phyloP scores from a whole-genome alignment of 2,329 filamentous ascomycete species.

The Whalleya microplaca region DNA sequence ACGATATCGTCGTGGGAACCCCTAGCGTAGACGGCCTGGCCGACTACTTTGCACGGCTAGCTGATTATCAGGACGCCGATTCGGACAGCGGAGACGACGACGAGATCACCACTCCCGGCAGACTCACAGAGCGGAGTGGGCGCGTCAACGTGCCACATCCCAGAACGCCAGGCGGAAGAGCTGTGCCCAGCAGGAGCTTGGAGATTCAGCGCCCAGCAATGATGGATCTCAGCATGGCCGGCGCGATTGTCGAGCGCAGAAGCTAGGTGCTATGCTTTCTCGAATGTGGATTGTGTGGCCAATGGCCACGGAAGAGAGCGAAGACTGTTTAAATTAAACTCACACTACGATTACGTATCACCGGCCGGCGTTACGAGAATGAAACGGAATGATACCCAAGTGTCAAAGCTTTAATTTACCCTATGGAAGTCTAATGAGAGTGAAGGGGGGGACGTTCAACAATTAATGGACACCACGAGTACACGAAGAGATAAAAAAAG shows the following conservation, averaged over 20 bases:
- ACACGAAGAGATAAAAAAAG: too few relatives aligned
- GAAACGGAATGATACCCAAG: too few relatives aligned
- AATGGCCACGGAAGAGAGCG: neutral
- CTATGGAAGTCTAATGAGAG: too few relatives aligned
- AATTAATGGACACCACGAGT: too few relatives aligned
- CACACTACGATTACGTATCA: too few relatives aligned
- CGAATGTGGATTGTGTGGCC: conserved; percentile 9
- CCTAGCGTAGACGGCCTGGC: conserved; percentile 71
- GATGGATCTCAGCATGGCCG: conserved; percentile 32
- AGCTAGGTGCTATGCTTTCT: conserved; percentile 22
- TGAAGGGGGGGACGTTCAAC: too few relatives aligned
- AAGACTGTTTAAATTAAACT: neutral
- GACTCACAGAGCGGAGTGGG: conserved; percentile 55
- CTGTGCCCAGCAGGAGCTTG: conserved; percentile 59
- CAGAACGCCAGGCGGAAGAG: conserved; percentile 55
- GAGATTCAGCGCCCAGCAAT: conserved; percentile 54
- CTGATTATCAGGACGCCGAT: conserved; percentile 64
- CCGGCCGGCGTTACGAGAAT: too few relatives aligned
- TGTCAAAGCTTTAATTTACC: too few relatives aligned
- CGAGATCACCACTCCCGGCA: conserved; percentile 34
- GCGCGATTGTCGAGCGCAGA: conserved; percentile 32
- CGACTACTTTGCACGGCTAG: conserved; percentile 84
- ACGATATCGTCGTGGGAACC: conserved; percentile 76
- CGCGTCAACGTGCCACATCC: conserved; percentile 63
- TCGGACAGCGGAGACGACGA: conserved; percentile 40